These are phyloP conservation scores for Colletotrichum destructivum DNA, from an alignment of 2,329 filamentous ascomycete species.

Conservation along the genomic window DNA sequence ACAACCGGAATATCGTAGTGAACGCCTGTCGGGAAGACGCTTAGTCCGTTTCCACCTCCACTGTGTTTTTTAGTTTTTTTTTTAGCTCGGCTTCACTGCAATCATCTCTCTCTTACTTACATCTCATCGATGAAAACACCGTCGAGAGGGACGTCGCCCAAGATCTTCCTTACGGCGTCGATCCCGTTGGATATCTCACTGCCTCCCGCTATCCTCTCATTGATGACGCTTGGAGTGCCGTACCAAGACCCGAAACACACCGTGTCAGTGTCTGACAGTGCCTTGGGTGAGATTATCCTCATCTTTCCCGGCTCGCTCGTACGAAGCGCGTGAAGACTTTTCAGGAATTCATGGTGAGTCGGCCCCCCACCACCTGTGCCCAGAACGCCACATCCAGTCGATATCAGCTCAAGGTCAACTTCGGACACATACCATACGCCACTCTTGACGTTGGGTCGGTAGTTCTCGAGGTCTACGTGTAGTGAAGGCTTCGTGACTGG, in stretches of 20 bases:
- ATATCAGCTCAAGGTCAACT: slow-evolving; percentile 45
- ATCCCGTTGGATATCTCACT: slow-evolving; percentile 56
- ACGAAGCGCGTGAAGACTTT: slow-evolving; percentile 41
- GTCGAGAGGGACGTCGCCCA: slow-evolving; percentile 51
- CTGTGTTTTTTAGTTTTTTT: slow-evolving; percentile 50
- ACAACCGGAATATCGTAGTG: slow-evolving; percentile 56
- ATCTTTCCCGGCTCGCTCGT: slow-evolving; percentile 42
- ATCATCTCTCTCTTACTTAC: slow-evolving; percentile 44
- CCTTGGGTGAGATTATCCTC: slow-evolving; percentile 55
- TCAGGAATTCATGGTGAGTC: slow-evolving; percentile 44
- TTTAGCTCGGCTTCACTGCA: slow-evolving; percentile 22
- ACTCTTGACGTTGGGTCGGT: slow-evolving; percentile 31
- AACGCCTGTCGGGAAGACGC: slow-evolving; percentile 51
- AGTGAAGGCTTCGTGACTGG: slow-evolving; percentile 52
- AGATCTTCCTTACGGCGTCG: slow-evolving; percentile 52
- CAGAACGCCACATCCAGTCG: slow-evolving; percentile 46
- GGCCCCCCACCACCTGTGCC: slow-evolving; percentile 46
- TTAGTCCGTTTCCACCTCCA: slow-evolving; percentile 57
- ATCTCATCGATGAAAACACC: slow-evolving; percentile 57
- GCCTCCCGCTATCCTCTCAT: slow-evolving; percentile 47
- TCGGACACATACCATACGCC: slow-evolving; percentile 43
- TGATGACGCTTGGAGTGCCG: slow-evolving; percentile 56
- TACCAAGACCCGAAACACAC: slow-evolving; percentile 63
- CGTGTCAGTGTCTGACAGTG: slow-evolving; percentile 55
- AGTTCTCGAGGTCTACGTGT: slow-evolving; percentile 48